Evolutionary conservation across 2,329 filamentous ascomycete genomes (phyloP), one percentile per base, ranked within the genome.

Genomic region (Colletotrichum chrysophilum): DNA sequence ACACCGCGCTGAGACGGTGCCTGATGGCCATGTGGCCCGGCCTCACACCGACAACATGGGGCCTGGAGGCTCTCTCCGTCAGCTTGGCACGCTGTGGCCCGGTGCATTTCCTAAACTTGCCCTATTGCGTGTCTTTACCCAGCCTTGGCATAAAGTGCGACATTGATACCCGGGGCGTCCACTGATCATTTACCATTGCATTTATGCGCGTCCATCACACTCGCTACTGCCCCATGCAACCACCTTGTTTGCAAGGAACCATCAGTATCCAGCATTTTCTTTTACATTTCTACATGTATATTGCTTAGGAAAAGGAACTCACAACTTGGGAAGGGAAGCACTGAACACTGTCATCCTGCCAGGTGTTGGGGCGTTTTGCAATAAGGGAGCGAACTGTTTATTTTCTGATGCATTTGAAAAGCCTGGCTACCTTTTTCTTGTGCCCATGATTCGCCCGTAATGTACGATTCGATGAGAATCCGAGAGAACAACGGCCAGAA

Each of bases 281-380:
- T 71, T 69, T 60, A 16, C 18, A 60, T 43, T 16, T 66, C 7
- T 48, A 21, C 34, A 61, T 56, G 21, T 66, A 8, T 56, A 48
- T 52, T 66, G 56, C 36, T 16, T 34, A 30, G 66, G 56, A 75
- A 13, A 60, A 61, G 38, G 30, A 30, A 24, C 28, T 70, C 14
- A 21, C 43, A 55, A 34, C 24, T 62, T 16, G 66, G 66, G 61
- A 66, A 30, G 62, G 66, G 48, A 58, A 36, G 52, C 58, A 32
- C 14, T 26, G 7, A 56, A 56, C 36, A 56, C 24, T 48, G 43
- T 71, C 52, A 70, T 70, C 66, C 71, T 48, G 61, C 52, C 18
- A 64, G 71, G 74, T 75, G 66, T 70, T 32, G 52, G 56, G 74
- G 74, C 71, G 71, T 76, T 74, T 71, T 61, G 48, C 48, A 56